Evolutionary conservation across 768 basidiomycete genomes (phyloP).

Genomic region (Phaeotremella skinneri): DNA sequence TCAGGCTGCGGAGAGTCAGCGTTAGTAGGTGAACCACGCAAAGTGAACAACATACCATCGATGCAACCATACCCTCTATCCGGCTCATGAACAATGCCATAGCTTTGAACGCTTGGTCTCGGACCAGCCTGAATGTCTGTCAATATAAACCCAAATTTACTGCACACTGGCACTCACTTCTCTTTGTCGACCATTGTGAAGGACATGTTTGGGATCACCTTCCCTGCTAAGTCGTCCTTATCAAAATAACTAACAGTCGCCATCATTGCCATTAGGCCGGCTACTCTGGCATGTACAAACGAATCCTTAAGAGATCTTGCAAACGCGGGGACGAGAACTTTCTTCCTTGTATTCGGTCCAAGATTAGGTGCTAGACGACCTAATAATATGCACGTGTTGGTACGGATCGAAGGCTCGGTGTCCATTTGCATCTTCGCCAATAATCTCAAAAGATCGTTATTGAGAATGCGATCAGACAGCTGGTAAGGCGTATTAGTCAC

Average conservation of each 20-base stretch:
- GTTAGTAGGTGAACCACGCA: background rate
- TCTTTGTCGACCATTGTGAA: conserved; percentile 83
- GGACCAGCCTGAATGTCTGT: conserved; percentile 64
- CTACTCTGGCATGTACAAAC: conserved; percentile 89
- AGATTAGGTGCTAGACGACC: conserved; percentile 83
- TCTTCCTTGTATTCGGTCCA: conserved; percentile 83
- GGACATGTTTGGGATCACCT: conserved; percentile 82
- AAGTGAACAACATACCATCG: conserved; percentile 65
- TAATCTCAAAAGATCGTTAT: conserved; percentile 90
- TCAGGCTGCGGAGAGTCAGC: conserved; percentile 57
- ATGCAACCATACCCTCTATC: conserved; percentile 71
- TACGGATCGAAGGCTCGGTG: conserved; percentile 88
- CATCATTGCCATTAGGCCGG: conserved; percentile 93
- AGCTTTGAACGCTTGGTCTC: conserved; percentile 94
- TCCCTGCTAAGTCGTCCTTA: conserved; percentile 78
- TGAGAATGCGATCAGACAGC: conserved; percentile 86
- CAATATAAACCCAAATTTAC: conserved; percentile 10
- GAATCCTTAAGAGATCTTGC: conserved; percentile 80
- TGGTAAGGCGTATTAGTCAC: conserved; percentile 46
- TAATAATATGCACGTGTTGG: conserved; percentile 94
- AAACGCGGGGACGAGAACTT: conserved; percentile 96
- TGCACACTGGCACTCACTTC: conserved; percentile 61
- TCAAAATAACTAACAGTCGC: conserved; percentile 89
- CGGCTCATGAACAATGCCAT: conserved; percentile 81
- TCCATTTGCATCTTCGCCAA: conserved; percentile 92